Evolutionary conservation across 2,329 filamentous ascomycete species (phyloP).

Genomic region (Cladorrhinum sp.): DNA sequence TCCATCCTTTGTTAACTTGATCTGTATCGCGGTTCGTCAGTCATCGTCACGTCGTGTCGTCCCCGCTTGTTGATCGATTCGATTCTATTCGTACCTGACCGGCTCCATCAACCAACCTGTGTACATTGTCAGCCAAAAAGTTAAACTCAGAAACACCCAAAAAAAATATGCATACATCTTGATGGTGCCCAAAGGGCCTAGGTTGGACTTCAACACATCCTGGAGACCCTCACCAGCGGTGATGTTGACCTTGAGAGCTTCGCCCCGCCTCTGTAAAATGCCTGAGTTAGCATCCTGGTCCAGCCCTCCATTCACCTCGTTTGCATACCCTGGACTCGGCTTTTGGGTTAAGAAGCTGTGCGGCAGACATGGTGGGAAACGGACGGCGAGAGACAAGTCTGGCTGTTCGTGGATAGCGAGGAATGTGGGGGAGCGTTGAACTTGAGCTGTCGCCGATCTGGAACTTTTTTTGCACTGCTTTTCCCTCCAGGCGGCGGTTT

Average conservation of each 20-base stretch:
- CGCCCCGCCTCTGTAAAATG: constrained; percentile 74
- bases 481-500: constrained; percentile 23
- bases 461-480: constrained; percentile 28
- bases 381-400: constrained; percentile 13
- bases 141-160: background rate
- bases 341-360: constrained; percentile 97
- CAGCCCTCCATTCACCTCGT: constrained; percentile 6
- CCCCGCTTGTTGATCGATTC: constrained; percentile 21
- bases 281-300: constrained; percentile 29
- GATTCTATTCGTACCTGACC: constrained; percentile 53
- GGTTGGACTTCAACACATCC: constrained; percentile 93
- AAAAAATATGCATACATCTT: constrained; percentile 69
- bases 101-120: constrained; percentile 65
- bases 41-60: constrained; percentile 8
- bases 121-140: constrained; percentile 8
- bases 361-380: constrained; percentile 73
- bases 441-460: constrained; percentile 23
- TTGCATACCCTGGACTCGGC: constrained; percentile 85
- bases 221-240: constrained; percentile 88
- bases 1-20: constrained; percentile 98
- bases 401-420: constrained; percentile 12
- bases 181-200: constrained; percentile 89
- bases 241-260: constrained; percentile 97
- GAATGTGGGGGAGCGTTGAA: constrained; percentile 21
- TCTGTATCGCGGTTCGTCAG: constrained; percentile 50